These are phyloP conservation scores for barley (Hordeum vulgare) DNA, from an alignment of 176 grass and related monocot species.

Conservation along the genomic window DNA sequence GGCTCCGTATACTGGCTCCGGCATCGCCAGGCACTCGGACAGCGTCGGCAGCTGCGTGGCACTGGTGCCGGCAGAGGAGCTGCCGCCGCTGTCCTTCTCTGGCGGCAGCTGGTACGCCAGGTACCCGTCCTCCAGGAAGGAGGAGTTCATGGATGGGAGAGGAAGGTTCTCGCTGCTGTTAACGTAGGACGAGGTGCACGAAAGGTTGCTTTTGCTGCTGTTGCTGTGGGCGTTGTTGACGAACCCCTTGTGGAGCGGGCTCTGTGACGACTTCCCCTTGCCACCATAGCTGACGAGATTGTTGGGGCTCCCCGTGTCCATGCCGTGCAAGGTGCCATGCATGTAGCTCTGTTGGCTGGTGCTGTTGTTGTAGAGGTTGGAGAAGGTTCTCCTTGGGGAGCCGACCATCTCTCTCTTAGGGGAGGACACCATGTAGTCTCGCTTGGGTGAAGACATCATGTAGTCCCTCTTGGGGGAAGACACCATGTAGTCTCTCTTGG, in stretches of 20 bases:
- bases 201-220: conserved; percentile 22
- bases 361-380: conserved; percentile 25
- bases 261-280: conserved; percentile 40
- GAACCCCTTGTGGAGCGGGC: conserved; percentile 53
- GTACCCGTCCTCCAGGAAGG: conserved; percentile 39
- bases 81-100: neutral
- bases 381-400: conserved; percentile 38
- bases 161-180: conserved; percentile 29
- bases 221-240: conserved; percentile 27
- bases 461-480: conserved; percentile 48
- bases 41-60: conserved; percentile 37
- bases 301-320: neutral
- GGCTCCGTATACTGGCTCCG: conserved; percentile 26
- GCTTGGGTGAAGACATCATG: conserved; percentile 38
- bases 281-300: conserved; percentile 1
- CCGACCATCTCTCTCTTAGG: conserved; percentile 35
- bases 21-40: conserved; percentile 63
- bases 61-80: neutral
- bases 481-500: conserved; percentile 50
- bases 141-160: conserved; percentile 42
- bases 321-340: conserved; percentile 24
- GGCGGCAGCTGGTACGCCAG: conserved; percentile 16
- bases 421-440: conserved; percentile 53
- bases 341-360: conserved; percentile 1
- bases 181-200: conserved; percentile 32